These are phyloP conservation scores for Coprinopsis sp. DNA, from an alignment of 768 basidiomycete genomes.

Conservation along the genomic window DNA sequence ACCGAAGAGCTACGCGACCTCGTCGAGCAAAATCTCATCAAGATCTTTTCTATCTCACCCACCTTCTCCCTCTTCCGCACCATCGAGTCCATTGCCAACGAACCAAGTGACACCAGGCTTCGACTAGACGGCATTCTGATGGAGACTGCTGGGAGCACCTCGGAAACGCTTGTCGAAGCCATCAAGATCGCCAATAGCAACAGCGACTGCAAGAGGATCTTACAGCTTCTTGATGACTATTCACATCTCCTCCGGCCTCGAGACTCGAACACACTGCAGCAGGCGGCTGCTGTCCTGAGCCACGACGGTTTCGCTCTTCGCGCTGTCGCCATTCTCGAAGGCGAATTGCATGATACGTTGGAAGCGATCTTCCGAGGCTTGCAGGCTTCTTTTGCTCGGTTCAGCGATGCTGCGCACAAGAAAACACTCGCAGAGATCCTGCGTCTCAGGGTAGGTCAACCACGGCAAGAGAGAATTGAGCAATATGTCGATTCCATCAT, in stretches of 20 bases:
- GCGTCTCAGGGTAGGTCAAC: slow-evolving; percentile 33
- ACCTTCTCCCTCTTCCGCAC: slow-evolving; percentile 40
- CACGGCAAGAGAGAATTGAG: slow-evolving; percentile 45
- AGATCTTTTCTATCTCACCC: slow-evolving; percentile 49
- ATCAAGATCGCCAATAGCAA: slow-evolving; percentile 46
- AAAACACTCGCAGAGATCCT: slow-evolving; percentile 43
- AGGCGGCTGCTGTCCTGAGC: slow-evolving; percentile 37
- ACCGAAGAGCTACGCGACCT: slow-evolving; percentile 36
- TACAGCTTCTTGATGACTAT: slow-evolving; percentile 40
- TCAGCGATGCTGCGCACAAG: slow-evolving; percentile 37
- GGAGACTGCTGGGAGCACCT: slow-evolving; percentile 41
- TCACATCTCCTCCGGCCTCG: slow-evolving; percentile 58
- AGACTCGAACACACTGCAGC: slow-evolving; percentile 43
- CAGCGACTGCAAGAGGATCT: slow-evolving; percentile 29
- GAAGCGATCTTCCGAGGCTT: slow-evolving; percentile 40
- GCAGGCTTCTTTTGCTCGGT: slow-evolving; percentile 40
- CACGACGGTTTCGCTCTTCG: slow-evolving; percentile 22
- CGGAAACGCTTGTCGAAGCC: slow-evolving; percentile 51
- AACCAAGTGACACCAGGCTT: slow-evolving; percentile 26
- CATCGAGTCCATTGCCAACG: slow-evolving; percentile 32
- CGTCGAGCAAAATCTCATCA: slow-evolving; percentile 41
- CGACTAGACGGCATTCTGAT: slow-evolving; percentile 29
- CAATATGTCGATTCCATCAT: slow-evolving; percentile 47
- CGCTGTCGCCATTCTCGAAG: slow-evolving; percentile 43
- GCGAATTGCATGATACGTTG: slow-evolving; percentile 46